Percentiles rank a stretch among this genome's conserved stretches.
Conservation (phyloP, 176 grass and related monocot species). For the Eremochloa ophiuroides region DNA sequence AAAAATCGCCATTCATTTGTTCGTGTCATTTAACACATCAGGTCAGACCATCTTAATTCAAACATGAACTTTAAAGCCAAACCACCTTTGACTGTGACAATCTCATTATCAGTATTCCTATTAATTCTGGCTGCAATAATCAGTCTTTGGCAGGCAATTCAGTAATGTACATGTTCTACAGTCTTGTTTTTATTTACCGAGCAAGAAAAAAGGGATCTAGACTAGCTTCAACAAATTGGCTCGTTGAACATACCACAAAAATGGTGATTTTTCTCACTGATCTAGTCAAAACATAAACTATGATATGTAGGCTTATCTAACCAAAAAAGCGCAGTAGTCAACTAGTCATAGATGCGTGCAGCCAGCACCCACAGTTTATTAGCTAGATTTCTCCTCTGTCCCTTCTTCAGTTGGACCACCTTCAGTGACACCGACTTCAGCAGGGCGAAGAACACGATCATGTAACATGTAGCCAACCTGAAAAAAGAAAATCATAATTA, state of each 20-base stretch:
- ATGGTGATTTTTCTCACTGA: conserved; percentile 10
- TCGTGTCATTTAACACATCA: too few species aligned
- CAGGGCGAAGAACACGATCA: conserved; percentile 57
- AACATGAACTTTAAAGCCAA: too few species aligned
- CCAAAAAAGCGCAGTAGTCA: not conserved
- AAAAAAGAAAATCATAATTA: not conserved
- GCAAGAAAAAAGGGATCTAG: not conserved
- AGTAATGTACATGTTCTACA: not conserved
- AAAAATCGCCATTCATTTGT: too few species aligned
- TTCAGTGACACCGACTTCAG: conserved; percentile 55
- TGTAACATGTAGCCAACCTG: conserved; percentile 60
- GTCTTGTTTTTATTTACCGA: conserved; percentile 1
- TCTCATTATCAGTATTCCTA: not conserved
- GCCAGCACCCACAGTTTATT: not conserved
- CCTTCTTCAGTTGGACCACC: conserved; percentile 26
- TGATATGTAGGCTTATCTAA: not conserved
- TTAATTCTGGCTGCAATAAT: not conserved
- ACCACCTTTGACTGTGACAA: too few species aligned
- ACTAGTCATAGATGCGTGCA: not conserved
- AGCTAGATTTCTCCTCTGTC: conserved; percentile 9
- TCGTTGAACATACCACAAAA: conserved; percentile 10
- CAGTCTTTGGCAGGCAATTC: not conserved
- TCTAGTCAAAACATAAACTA: conserved; percentile 1
- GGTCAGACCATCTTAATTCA: too few species aligned
- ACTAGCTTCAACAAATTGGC: not conserved